phyloP scores from a whole-genome alignment of 345 rosid genomes.

The Sonneratia caseolaris region DNA sequence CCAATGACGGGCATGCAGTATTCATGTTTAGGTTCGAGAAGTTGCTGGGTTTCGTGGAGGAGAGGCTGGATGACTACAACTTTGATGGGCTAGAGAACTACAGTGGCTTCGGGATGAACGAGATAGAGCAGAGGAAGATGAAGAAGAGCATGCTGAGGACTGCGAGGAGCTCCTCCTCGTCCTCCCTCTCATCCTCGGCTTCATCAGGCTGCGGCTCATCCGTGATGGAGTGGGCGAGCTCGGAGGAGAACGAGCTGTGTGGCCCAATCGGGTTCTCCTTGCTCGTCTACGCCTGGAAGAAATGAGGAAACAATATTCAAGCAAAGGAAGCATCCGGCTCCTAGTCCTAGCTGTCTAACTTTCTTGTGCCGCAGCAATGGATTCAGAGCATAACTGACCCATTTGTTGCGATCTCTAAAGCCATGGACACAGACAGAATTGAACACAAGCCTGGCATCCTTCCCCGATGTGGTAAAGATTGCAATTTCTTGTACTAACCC shows the following conservation, averaged over 20 bases:
- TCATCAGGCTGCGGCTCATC: conserved; percentile 76
- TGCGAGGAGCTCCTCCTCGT: conserved; percentile 66
- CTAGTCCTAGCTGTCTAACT: too few species aligned
- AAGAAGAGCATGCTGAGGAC: conserved; percentile 48
- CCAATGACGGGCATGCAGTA: conserved; percentile 41
- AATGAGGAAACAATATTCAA: conserved; percentile 24
- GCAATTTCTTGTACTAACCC: neutral
- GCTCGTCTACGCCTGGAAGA: conserved; percentile 82
- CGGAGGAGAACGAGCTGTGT: conserved; percentile 47
- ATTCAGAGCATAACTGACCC: too few species aligned
- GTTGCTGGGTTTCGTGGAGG: conserved; percentile 18
- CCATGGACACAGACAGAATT: neutral
- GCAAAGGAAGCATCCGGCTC: too few species aligned
- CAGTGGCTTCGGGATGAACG: conserved; percentile 38
- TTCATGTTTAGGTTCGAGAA: conserved; percentile 84
- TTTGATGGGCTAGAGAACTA: conserved; percentile 1
- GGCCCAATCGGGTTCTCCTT: conserved; percentile 63
- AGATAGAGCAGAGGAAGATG: conserved; percentile 72
- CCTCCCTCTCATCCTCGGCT: conserved; percentile 79
- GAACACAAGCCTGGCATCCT: neutral
- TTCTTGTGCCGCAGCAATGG: too few species aligned
- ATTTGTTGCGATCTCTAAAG: neutral
- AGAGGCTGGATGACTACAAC: neutral
- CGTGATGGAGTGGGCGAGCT: conserved; percentile 90
- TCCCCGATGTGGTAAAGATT: neutral